These are phyloP conservation scores for Neurospora pannonica DNA, from an alignment of 495 filamentous ascomycete species.

Conservation along the genomic window DNA sequence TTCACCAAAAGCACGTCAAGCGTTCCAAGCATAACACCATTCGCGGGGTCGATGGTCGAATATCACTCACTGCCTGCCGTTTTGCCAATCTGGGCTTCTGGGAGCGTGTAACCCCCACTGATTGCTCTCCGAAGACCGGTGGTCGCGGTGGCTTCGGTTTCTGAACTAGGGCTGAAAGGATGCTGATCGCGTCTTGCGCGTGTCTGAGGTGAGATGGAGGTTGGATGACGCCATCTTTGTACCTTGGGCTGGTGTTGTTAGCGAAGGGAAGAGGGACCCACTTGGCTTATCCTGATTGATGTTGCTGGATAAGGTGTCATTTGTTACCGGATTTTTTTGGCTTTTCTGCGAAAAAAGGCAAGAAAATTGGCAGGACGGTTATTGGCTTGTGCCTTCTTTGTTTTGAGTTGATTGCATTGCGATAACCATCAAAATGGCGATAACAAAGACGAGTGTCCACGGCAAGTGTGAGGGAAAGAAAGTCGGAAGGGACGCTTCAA, in stretches of 20 bases:
- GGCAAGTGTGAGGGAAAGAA: neutral
- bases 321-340: neutral
- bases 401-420: neutral
- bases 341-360: rapidly evolving
- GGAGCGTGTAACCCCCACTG: neutral
- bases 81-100: neutral
- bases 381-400: neutral
- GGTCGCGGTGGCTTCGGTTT: neutral
- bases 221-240: neutral
- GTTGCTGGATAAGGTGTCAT: neutral
- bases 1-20: neutral
- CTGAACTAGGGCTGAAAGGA: neutral
- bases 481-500: neutral
- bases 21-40: slow-evolving; percentile 6
- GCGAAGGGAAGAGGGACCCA: neutral
- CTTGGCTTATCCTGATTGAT: neutral
- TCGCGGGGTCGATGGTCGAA: slow-evolving; percentile 1
- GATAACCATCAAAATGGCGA: neutral
- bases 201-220: neutral
- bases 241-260: neutral
- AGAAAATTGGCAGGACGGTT: neutral
- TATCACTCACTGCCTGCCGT: neutral
- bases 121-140: neutral
- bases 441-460: neutral
- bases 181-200: neutral